Percentiles rank a stretch among this genome's conserved stretches.
phyloP scores from a whole-genome alignment of 495 filamentous ascomycete genomes.

The Hypoxylon cercidicola region DNA sequence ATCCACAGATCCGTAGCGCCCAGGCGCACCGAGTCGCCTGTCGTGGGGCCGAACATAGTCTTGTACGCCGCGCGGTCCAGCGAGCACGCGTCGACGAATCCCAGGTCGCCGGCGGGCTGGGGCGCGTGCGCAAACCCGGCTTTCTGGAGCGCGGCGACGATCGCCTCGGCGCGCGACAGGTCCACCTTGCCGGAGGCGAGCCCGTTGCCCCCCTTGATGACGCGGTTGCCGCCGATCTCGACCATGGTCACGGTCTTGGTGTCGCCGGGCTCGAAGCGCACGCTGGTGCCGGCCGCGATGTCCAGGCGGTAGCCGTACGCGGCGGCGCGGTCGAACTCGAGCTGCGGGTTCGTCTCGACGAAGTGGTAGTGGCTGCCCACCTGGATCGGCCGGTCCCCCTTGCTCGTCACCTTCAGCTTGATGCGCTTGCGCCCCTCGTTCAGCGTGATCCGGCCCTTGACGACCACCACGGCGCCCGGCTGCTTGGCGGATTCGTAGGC shows the following conservation, averaged over 20 bases:
- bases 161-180: conserved; percentile 66
- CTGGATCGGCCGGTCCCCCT: conserved; percentile 92
- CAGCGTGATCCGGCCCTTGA: conserved; percentile 72
- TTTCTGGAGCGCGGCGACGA: conserved; percentile 70
- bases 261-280: conserved; percentile 96
- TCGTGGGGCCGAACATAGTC: conserved; percentile 93
- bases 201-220: conserved; percentile 87
- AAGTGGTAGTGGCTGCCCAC: conserved; percentile 98
- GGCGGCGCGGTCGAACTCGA: conserved; percentile 89
- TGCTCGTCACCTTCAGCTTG: conserved; percentile 79
- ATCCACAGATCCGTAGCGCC: conserved; percentile 92
- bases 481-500: conserved; percentile 72
- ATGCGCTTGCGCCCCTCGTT: conserved; percentile 82
- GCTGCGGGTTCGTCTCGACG: conserved; percentile 88
- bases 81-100: conserved; percentile 64
- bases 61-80: conserved; percentile 84
- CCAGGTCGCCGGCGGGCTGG: conserved; percentile 66
- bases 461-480: conserved; percentile 82
- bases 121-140: conserved; percentile 82
- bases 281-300: conserved; percentile 89
- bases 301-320: conserved; percentile 90
- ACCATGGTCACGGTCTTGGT: conserved; percentile 92
- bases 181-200: conserved; percentile 81
- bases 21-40: conserved; percentile 82
- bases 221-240: conserved; percentile 82